Evolutionary conservation across 371 early-diverging fungal genomes (phyloP).

Genomic region (Phascolomyces articulosus): DNA sequence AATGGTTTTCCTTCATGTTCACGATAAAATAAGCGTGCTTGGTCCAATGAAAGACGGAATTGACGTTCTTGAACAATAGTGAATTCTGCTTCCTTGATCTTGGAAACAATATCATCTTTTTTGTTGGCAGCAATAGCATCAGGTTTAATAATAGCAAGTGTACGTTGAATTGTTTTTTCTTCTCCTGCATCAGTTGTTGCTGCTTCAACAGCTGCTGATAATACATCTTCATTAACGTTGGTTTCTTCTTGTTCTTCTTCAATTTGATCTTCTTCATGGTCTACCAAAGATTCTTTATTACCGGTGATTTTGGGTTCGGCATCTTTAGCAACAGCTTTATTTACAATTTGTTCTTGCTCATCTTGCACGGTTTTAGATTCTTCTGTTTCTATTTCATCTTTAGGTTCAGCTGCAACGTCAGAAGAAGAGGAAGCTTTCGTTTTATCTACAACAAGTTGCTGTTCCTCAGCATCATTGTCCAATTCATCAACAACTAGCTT

Average conservation of each 20-base stretch:
- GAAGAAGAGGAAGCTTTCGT: no score
- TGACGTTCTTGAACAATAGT: constrained; percentile 62
- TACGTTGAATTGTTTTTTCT: constrained; percentile 16
- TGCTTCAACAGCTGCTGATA: background rate
- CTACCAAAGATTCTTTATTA: no score
- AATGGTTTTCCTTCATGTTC: constrained; percentile 77
- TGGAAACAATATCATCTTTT: constrained; percentile 59
- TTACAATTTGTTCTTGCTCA: no score
- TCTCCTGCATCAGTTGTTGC: background rate
- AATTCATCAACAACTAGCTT: background rate
- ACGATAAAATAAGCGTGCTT: constrained; percentile 68
- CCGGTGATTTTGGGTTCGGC: no score
- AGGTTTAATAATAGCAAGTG: constrained; percentile 44
- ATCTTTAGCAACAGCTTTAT: no score
- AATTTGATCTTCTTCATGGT: no score
- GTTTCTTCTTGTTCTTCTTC: no score
- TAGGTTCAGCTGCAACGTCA: no score
- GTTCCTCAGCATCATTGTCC: background rate
- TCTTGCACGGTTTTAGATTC: no score
- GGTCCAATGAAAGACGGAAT: constrained; percentile 50
- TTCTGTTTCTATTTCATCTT: no score
- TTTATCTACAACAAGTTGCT: no score
- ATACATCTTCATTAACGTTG: background rate
- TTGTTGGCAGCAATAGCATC: constrained; percentile 41
- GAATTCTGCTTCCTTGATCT: constrained; percentile 62